Conservation (phyloP, 495 filamentous ascomycete species). For the Neurospora africana region DNA sequence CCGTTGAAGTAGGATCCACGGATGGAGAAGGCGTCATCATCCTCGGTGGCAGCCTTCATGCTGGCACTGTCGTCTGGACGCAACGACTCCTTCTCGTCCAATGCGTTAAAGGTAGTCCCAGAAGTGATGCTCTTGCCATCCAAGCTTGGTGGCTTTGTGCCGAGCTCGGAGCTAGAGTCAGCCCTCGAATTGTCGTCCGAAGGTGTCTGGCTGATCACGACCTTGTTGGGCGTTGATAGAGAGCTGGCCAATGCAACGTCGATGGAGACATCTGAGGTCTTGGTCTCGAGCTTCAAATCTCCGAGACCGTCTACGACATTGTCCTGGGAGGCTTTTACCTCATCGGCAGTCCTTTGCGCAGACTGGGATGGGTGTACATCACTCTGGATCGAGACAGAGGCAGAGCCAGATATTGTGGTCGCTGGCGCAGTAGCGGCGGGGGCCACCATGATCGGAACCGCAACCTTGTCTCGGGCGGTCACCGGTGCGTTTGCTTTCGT, state of each 20-base stretch:
- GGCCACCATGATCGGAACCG: not conserved
- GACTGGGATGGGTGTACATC: conserved; percentile 11
- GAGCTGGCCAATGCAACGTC: conserved; percentile 34
- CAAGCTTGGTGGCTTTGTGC: conserved; percentile 77
- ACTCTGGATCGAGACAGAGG: not conserved
- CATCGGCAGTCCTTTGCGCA: not conserved
- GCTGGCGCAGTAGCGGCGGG: conserved; percentile 6
- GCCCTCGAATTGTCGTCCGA: conserved; percentile 41
- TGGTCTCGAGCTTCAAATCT: conserved; percentile 23
- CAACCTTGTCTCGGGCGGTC: conserved; percentile 4
- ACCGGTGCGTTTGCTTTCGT: conserved; percentile 12
- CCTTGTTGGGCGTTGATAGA: conserved; percentile 22
- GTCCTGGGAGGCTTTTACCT: conserved; percentile 3
- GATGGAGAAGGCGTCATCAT: conserved; percentile 72
- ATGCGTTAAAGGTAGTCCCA: conserved; percentile 68
- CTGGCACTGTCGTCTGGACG: conserved; percentile 91
- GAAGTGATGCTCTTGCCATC: conserved; percentile 89
- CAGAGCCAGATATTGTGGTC: not conserved
- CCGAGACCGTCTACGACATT: conserved; percentile 29
- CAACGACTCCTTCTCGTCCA: conserved; percentile 91
- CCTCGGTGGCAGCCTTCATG: conserved; percentile 71
- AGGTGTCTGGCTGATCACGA: conserved; percentile 28
- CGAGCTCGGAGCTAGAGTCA: conserved; percentile 60
- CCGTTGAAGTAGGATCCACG: conserved; percentile 61
- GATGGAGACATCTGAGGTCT: conserved; percentile 38